Conservation (phyloP, 2,329 filamentous ascomycete genomes). For the Stagonosporopsis cucurbitacearum region DNA sequence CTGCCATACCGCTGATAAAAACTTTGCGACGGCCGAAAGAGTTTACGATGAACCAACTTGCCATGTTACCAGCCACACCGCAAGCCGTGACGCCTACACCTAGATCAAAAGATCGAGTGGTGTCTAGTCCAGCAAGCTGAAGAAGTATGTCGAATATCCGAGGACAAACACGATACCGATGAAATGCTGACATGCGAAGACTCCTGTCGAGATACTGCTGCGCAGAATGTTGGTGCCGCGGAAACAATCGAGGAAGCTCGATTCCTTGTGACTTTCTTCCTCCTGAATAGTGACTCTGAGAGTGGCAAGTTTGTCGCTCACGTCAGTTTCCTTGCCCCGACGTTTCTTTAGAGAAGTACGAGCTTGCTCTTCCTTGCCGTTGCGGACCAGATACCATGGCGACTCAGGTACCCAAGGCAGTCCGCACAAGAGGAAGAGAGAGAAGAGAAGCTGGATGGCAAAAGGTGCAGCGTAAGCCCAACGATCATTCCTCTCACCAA, state of each 20-base stretch:
- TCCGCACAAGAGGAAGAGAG: constrained; percentile 65
- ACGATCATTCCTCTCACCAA: constrained; percentile 58
- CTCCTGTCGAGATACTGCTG: constrained; percentile 68
- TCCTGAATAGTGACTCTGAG: constrained; percentile 80
- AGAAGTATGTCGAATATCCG: constrained; percentile 54
- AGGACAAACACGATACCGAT: constrained; percentile 50
- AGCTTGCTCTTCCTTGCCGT: constrained; percentile 66
- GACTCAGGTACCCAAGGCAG: constrained; percentile 71
- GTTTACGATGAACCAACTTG: constrained; percentile 77
- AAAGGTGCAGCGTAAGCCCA: constrained; percentile 71
- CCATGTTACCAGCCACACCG: constrained; percentile 76
- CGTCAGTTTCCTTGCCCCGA: constrained; percentile 53
- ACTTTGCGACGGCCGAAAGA: constrained; percentile 75
- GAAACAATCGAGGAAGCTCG: constrained; percentile 81
- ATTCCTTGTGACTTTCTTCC: constrained; percentile 68
- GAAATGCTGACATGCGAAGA: constrained; percentile 51
- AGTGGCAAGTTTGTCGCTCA: constrained; percentile 49
- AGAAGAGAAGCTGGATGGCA: constrained; percentile 76
- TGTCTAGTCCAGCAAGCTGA: constrained; percentile 50
- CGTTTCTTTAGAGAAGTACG: constrained; percentile 67
- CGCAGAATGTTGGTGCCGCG: constrained; percentile 74
- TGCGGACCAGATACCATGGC: constrained; percentile 74
- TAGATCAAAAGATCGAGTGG: constrained; percentile 47
- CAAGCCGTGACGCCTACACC: constrained; percentile 61
- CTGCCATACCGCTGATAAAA: constrained; percentile 67